Percentiles rank a stretch among this genome's conserved stretches.
Evolutionary conservation across 768 basidiomycete genomes (phyloP).

Genomic region (Termitomyces sp.): DNA sequence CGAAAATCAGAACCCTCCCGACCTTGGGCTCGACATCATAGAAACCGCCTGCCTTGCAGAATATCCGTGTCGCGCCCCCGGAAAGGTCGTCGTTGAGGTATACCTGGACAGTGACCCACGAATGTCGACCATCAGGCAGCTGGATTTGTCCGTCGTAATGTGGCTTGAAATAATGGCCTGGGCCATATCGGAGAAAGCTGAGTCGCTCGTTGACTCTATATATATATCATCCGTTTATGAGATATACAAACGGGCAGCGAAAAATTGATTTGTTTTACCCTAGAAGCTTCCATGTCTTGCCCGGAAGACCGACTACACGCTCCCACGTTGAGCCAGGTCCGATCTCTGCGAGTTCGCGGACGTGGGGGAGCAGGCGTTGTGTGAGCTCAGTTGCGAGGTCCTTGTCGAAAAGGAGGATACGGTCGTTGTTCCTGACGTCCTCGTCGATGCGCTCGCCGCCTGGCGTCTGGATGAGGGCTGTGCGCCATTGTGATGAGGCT

Average conservation of each 20-base stretch:
- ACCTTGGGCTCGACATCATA: constrained; percentile 37
- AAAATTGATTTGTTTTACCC: no score
- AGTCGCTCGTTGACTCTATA: constrained; percentile 21
- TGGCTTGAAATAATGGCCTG: constrained; percentile 34
- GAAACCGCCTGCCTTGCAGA: constrained; percentile 16
- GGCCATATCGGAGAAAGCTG: constrained; percentile 39
- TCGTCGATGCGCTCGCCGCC: constrained; percentile 20
- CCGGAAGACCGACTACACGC: constrained; percentile 23
- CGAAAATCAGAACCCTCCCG: constrained; percentile 39
- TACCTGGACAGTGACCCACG: constrained; percentile 37
- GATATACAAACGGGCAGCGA: no score
- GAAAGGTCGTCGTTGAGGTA: constrained; percentile 35
- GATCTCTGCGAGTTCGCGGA: constrained; percentile 26
- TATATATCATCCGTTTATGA: no score
- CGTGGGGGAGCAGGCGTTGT: constrained; percentile 24
- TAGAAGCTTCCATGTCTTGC: constrained; percentile 27
- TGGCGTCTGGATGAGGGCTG: constrained; percentile 24
- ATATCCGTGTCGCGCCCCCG: constrained; percentile 38
- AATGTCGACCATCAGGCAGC: constrained; percentile 30
- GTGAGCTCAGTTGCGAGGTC: constrained; percentile 22
- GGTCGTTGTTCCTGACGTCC: constrained; percentile 30
- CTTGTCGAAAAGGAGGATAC: constrained; percentile 25
- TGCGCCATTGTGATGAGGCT: constrained; percentile 23
- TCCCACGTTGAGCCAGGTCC: constrained; percentile 23
- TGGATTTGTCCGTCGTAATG: constrained; percentile 33